These are phyloP conservation scores for Coleophoma eucalyptorum DNA, from an alignment of 2,329 filamentous ascomycete species.

Conservation along the genomic window DNA sequence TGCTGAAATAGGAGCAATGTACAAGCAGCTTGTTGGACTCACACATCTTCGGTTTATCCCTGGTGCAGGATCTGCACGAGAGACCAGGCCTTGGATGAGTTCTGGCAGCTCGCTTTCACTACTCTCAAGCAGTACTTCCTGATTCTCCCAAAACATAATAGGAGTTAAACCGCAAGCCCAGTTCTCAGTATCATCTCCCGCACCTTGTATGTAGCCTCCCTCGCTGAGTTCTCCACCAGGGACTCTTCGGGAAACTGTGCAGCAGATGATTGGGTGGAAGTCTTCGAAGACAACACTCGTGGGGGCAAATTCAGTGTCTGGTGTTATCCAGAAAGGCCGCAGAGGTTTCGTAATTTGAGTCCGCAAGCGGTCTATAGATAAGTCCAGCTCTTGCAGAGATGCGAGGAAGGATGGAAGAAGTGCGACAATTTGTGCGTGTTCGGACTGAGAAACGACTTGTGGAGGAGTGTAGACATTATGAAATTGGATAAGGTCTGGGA, in stretches of 20 bases:
- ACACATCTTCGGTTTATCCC: constrained; percentile 10
- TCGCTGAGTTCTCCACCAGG: constrained; percentile 64
- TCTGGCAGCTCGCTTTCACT: constrained; percentile 61
- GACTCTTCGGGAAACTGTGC: constrained; percentile 76
- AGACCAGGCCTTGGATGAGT: constrained; percentile 43
- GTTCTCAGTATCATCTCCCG: constrained; percentile 90
- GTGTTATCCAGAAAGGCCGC: constrained; percentile 76
- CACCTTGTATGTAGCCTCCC: constrained; percentile 85
- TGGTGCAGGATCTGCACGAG: constrained; percentile 2
- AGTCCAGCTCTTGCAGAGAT: constrained; percentile 51
- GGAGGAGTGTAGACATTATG: constrained; percentile 67
- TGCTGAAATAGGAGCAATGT: constrained; percentile 15
- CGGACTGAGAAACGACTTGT: constrained; percentile 67
- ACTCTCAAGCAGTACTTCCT: constrained; percentile 53
- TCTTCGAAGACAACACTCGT: constrained; percentile 43
- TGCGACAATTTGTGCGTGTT: constrained; percentile 69
- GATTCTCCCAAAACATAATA: constrained; percentile 73
- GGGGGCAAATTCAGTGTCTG: constrained; percentile 49
- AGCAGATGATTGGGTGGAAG: constrained; percentile 75
- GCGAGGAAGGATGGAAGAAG: constrained; percentile 52
- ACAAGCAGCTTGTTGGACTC: constrained; percentile 22
- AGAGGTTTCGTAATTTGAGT: constrained; percentile 65
- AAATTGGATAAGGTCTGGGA: constrained; percentile 47
- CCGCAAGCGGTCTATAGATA: constrained; percentile 53
- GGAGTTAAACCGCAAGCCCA: constrained; percentile 84